A percentile compares a stretch with the other conserved stretches of the same genome.
phyloP scores from a whole-genome alignment of 2,329 filamentous ascomycete genomes.

The Cercospora sojina region DNA sequence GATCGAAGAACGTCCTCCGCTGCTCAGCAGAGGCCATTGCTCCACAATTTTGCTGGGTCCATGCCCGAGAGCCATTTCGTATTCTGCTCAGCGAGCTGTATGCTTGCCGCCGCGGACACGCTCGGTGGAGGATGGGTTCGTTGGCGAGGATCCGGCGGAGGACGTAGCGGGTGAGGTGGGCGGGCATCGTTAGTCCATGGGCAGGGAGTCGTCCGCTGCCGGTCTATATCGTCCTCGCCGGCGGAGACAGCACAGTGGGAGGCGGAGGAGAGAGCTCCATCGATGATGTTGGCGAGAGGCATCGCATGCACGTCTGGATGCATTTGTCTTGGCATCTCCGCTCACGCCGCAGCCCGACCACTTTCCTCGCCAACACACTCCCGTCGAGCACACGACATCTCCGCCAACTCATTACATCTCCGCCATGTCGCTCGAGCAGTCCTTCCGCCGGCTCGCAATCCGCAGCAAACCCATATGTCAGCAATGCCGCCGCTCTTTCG shows the following conservation, averaged over 20 bases:
- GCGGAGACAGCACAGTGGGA: constrained; percentile 7
- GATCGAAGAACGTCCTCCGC: constrained; percentile 61
- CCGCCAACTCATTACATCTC: not conserved
- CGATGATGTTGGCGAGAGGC: constrained; percentile 3
- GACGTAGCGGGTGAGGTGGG: constrained; percentile 60
- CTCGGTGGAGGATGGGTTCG: constrained; percentile 49
- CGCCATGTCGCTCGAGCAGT: constrained; percentile 34
- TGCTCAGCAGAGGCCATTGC: constrained; percentile 7
- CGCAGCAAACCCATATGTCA: constrained; percentile 28
- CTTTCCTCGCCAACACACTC: not conserved
- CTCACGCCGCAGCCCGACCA: not conserved
- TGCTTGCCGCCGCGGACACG: constrained; percentile 44
- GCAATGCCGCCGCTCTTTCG: constrained; percentile 33
- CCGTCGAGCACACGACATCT: not conserved
- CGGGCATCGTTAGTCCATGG: constrained; percentile 50
- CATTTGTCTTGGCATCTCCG: constrained; percentile 10
- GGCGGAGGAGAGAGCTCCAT: not conserved
- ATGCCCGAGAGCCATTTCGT: not conserved
- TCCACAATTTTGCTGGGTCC: constrained; percentile 4
- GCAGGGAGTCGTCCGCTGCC: not conserved
- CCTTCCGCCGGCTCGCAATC: constrained; percentile 32
- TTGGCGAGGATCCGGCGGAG: constrained; percentile 58
- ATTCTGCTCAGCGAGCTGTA: constrained; percentile 13
- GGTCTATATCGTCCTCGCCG: not conserved
- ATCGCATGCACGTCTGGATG: not conserved